These are phyloP conservation scores for Cajanus cajan DNA, from an alignment of 306 rosid species.

Conservation along the genomic window DNA sequence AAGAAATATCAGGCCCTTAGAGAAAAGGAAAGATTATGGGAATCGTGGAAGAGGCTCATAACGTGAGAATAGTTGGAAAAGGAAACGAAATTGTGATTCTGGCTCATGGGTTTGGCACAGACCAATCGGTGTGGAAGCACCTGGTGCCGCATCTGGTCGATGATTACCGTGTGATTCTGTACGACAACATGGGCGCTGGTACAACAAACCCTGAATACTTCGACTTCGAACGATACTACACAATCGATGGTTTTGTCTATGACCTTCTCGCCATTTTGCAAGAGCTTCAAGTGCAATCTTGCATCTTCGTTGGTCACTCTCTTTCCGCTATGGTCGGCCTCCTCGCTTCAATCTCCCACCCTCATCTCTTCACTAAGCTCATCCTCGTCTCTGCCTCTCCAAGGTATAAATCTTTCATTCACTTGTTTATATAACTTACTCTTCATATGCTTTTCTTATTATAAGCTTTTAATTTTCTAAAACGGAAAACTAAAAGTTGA, in stretches of 20 bases:
- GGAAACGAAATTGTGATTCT: slow-evolving; percentile 44
- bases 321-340: slow-evolving; percentile 66
- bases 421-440: too few relatives aligned
- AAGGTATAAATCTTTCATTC: too few relatives aligned
- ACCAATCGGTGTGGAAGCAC: slow-evolving; percentile 80
- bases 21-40: slow-evolving; percentile 52
- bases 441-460: background rate
- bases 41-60: slow-evolving; percentile 64
- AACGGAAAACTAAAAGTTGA: too few relatives aligned
- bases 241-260: slow-evolving; percentile 54
- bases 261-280: slow-evolving; percentile 62
- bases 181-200: slow-evolving; percentile 74
- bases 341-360: slow-evolving; percentile 55
- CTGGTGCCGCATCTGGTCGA: slow-evolving; percentile 63
- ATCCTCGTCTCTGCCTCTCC: slow-evolving; percentile 60
- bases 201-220: slow-evolving; percentile 73
- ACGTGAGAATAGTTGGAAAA: slow-evolving; percentile 54
- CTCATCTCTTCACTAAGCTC: slow-evolving; percentile 65
- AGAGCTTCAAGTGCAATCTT: slow-evolving; percentile 45
- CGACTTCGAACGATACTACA: slow-evolving; percentile 59
- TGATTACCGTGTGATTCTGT: slow-evolving; percentile 49
- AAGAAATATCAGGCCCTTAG: background rate
- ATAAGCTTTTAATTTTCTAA: too few relatives aligned
- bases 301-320: slow-evolving; percentile 75
- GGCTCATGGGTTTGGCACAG: slow-evolving; percentile 76